Evolutionary conservation across 495 filamentous ascomycete genomes (phyloP).

Genomic region (Lepraria neglecta): DNA sequence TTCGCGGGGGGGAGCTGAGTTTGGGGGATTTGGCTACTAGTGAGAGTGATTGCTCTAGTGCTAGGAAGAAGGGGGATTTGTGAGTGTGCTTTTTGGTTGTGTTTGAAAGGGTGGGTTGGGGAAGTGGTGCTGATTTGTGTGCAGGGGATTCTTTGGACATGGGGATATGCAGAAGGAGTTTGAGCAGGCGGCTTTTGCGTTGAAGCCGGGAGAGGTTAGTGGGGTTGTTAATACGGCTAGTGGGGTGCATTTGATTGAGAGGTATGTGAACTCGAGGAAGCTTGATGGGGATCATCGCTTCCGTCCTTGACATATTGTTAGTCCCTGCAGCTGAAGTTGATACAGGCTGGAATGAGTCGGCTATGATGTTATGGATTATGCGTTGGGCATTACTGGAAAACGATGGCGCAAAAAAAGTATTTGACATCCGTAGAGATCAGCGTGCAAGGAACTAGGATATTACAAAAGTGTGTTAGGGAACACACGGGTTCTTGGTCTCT

Average conservation of each 20-base stretch:
- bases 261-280: constrained; percentile 47
- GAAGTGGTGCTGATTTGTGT: constrained; percentile 12
- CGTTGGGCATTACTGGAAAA: too few relatives aligned
- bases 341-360: too few relatives aligned
- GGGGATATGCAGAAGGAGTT: constrained; percentile 99
- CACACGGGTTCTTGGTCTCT: too few relatives aligned
- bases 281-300: too few relatives aligned
- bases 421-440: too few relatives aligned
- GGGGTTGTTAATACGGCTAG: constrained; percentile 84
- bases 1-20: constrained; percentile 57
- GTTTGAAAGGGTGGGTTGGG: background rate
- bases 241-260: constrained; percentile 90
- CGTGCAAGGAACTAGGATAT: too few relatives aligned
- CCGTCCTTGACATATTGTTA: too few relatives aligned
- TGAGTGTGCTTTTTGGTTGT: constrained; percentile 35
- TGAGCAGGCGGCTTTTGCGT: constrained; percentile 84
- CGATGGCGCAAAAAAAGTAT: too few relatives aligned
- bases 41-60: constrained; percentile 93
- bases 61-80: constrained; percentile 88
- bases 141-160: constrained; percentile 78
- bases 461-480: too few relatives aligned
- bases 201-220: constrained; percentile 81
- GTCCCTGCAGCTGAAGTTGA: too few relatives aligned
- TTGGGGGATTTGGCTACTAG: constrained; percentile 76
- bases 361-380: too few relatives aligned